Percentiles rank a stretch among this genome's conserved stretches.
Evolutionary conservation across 306 rosid genomes (phyloP).

Genomic region (Cajanus cajan): DNA sequence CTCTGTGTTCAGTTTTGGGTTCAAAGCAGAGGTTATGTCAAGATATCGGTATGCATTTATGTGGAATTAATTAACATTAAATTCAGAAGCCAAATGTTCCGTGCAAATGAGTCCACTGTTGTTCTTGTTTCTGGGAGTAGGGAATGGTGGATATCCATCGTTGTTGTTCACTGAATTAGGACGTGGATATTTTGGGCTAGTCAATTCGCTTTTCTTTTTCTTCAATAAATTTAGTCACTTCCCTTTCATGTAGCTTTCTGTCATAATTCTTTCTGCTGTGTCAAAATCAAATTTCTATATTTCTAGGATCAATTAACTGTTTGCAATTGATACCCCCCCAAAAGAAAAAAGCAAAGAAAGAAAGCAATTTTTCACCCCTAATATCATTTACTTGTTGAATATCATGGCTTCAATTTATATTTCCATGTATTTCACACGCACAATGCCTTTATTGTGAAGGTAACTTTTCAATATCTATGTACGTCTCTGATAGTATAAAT

Average conservation of each 20-base stretch:
- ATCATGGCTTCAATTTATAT: not conserved
- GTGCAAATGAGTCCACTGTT: not conserved
- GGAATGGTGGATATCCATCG: constrained; percentile 13
- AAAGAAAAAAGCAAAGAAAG: not conserved
- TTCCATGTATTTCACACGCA: not conserved
- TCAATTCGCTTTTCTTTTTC: constrained; percentile 7
- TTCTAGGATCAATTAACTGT: not conserved
- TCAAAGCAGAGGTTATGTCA: not conserved
- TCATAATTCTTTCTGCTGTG: not conserved
- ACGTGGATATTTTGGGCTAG: not conserved
- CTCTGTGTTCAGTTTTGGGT: constrained; percentile 13
- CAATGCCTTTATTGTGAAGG: not conserved
- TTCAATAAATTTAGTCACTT: not conserved
- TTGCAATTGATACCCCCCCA: not conserved
- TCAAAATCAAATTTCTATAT: not conserved
- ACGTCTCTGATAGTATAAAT: not conserved
- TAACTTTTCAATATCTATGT: not conserved
- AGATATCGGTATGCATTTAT: not conserved
- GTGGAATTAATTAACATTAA: not conserved
- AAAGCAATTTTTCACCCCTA: not conserved
- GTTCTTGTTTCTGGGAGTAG: not conserved
- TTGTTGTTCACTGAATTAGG: constrained; percentile 28
- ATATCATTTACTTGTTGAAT: constrained; percentile 1
- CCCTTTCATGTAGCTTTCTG: constrained; percentile 25
- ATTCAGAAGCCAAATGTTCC: not conserved